Conservation (phyloP, 225 moss, liverwort and hornwort genomes). For the Bryum argenteum region DNA sequence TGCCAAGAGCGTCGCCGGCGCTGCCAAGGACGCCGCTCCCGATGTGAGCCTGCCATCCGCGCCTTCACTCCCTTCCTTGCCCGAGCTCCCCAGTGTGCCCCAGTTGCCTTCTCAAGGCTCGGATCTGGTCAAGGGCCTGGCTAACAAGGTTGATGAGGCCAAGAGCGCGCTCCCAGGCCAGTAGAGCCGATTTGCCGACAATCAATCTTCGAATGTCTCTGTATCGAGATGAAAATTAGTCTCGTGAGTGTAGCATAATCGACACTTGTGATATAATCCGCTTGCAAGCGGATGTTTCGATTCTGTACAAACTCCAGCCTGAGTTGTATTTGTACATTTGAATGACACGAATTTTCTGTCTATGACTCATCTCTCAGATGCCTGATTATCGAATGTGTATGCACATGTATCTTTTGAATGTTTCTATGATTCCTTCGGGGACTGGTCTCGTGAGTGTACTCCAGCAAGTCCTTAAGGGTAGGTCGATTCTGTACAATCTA, state of each 20-base stretch:
- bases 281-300: not conserved
- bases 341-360: too few relatives aligned
- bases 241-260: conserved; percentile 34
- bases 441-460: too few relatives aligned
- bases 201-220: not conserved
- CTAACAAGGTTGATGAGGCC: conserved; percentile 29
- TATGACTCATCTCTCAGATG: too few relatives aligned
- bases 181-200: not conserved
- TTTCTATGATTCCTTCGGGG: too few relatives aligned
- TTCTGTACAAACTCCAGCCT: conserved; percentile 39
- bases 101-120: not conserved
- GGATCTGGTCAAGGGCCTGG: conserved; percentile 25
- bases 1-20: conserved; percentile 26
- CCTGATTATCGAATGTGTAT: too few relatives aligned
- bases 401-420: too few relatives aligned
- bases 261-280: conserved; percentile 23
- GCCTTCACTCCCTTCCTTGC: conserved; percentile 19
- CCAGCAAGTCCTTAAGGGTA: too few relatives aligned
- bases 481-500: too few relatives aligned
- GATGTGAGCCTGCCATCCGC: conserved; percentile 4
- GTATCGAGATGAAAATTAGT: too few relatives aligned
- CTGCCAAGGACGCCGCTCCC: conserved; percentile 28
- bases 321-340: conserved; percentile 19
- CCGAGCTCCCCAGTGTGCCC: not conserved
- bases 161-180: conserved; percentile 40